These are phyloP conservation scores for Hemerocallis citrina DNA, from an alignment of 106 monocot species.

Conservation along the genomic window DNA sequence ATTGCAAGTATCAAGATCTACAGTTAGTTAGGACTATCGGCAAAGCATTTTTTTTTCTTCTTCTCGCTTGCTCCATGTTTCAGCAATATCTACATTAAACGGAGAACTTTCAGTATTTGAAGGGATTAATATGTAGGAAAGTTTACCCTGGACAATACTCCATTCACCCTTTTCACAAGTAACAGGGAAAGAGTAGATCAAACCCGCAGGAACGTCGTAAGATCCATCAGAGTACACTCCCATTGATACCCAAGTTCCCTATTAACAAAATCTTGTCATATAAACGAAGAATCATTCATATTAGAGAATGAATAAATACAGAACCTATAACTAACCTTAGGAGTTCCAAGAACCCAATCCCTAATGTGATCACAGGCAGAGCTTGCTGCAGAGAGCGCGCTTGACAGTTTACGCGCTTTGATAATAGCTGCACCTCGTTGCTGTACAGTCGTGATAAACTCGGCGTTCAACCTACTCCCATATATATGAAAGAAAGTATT, in stretches of 20 bases:
- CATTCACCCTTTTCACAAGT: slow-evolving; percentile 70
- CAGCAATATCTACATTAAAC: too few species aligned
- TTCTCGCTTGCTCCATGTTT: too few species aligned
- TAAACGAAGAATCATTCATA: background rate
- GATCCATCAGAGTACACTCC: slow-evolving; percentile 22
- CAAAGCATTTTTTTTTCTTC: too few species aligned
- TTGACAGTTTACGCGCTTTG: slow-evolving; percentile 73
- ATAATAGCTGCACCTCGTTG: slow-evolving; percentile 91
- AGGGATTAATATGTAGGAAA: too few species aligned
- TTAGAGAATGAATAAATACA: background rate
- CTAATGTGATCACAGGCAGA: slow-evolving; percentile 83
- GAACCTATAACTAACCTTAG: slow-evolving; percentile 55
- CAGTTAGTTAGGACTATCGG: too few species aligned
- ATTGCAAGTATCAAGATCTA: too few species aligned
- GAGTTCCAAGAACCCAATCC: slow-evolving; percentile 90
- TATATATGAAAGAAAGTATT: background rate
- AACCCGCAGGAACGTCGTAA: slow-evolving; percentile 70
- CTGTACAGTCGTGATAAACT: slow-evolving; percentile 71
- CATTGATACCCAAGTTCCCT: slow-evolving; percentile 5
- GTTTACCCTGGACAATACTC: slow-evolving; percentile 68
- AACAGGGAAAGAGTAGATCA: slow-evolving; percentile 93
- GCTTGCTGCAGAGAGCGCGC: slow-evolving; percentile 89
- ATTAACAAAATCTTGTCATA: background rate
- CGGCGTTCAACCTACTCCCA: slow-evolving; percentile 45
- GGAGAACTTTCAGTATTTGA: too few species aligned